Conservation (phyloP, 768 basidiomycete genomes). For the Fomitopsis pulvina region DNA sequence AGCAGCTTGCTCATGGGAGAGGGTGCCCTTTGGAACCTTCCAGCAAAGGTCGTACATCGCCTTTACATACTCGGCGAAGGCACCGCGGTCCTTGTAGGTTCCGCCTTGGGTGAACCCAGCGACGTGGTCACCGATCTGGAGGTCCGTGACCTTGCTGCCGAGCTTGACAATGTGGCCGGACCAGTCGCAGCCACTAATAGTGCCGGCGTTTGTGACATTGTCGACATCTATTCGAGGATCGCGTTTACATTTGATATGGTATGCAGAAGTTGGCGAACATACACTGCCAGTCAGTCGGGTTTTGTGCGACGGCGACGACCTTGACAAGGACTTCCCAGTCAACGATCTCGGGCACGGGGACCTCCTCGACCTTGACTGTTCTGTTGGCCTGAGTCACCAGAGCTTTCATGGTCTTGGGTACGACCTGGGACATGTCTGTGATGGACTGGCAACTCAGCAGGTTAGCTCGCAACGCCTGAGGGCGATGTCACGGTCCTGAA, state of each 20-base stretch:
- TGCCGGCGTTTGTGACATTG: not conserved
- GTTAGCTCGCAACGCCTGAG: not conserved
- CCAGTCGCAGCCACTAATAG: not conserved
- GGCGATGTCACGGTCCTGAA: too few relatives aligned
- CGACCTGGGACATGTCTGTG: not conserved
- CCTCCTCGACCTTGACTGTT: conserved; percentile 10
- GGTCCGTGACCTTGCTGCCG: conserved; percentile 6
- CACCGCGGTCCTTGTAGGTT: conserved; percentile 6
- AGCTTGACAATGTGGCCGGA: conserved; percentile 6
- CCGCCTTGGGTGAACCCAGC: conserved; percentile 16
- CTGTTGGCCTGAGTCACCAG: conserved; percentile 4
- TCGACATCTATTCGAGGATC: not conserved
- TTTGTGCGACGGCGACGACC: conserved; percentile 16
- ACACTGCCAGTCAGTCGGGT: conserved; percentile 21
- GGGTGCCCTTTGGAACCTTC: conserved; percentile 5
- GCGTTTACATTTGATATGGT: not conserved
- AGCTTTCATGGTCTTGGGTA: conserved; percentile 6
- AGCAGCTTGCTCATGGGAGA: conserved; percentile 9
- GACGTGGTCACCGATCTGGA: conserved; percentile 16
- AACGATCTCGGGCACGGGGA: conserved; percentile 14
- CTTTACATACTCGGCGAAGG: conserved; percentile 19
- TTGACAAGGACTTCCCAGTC: conserved; percentile 21
- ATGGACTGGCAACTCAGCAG: not conserved
- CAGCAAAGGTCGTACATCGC: conserved; percentile 12
- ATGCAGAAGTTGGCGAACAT: not conserved